Base-by-base conservation (phyloP, 371 early-diverging fungal genomes). In the Mortierella sp. region DNA sequence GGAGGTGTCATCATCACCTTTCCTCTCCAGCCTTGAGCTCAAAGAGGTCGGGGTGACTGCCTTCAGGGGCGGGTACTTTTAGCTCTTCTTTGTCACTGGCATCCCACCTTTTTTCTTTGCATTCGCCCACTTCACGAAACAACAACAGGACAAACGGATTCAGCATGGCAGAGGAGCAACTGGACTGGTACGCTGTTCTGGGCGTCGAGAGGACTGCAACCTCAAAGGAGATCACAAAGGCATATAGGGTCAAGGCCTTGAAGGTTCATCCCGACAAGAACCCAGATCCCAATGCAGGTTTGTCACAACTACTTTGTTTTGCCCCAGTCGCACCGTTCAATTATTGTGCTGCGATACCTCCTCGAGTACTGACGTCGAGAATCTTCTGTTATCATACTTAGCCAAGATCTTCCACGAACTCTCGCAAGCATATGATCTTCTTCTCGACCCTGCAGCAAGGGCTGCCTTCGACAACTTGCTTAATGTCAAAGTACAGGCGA, bases 221-320 rank as follows among this genome's bases (percentile, higher is more conserved):
- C 3, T 90, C 93, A 37, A 92, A 93, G 28, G 96, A 97, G 75
- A 97, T 99, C 72, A 97, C 97, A 86, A 97, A 97, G 82, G 96
- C 96, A 34, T 99, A 98, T 90, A 96, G 97, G 77, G 88, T 92
- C 70, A 90, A 93, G 86, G 98, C 98, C 11, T 92, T 97, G 74
- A 95, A 95, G 88, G 97, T 91, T 82, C 99, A 99, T 88, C 99
- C 97, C 21, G 98, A 98, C 89, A 98, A 98, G 88, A 97, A 97
- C 82, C 91, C 91, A 1, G 93, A 93, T 86, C 93, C 96, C n/a
- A 90, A 93, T 43, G 98, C 97, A 61, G 97, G 88, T 82, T 77
- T n/a, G 75, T 75, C 2, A 6, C 43, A 40, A n/a, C n/a, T 10
- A 16, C 67, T 31, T 19, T 10, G 46, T 4, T 44, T 48, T 19